Evolutionary conservation across 106 monocot species (phyloP).

Genomic region (Dendrobium nobile): DNA sequence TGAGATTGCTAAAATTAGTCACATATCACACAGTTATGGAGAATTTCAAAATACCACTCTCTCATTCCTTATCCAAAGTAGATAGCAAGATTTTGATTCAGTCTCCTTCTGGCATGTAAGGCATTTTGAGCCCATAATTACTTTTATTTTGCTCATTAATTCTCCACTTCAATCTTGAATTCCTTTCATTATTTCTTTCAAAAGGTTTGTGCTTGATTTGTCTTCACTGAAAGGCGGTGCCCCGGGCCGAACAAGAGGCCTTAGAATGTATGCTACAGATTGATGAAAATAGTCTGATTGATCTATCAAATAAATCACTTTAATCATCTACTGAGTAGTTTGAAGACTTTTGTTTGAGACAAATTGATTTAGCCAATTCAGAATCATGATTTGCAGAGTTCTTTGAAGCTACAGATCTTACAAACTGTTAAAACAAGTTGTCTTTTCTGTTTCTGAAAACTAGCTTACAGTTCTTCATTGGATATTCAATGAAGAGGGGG

Average conservation of each 20-base stretch:
- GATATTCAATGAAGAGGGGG: not conserved
- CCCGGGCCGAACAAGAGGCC: slow-evolving; percentile 62
- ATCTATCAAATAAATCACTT: not conserved
- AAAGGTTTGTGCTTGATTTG: slow-evolving; percentile 46
- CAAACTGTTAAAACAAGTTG: not conserved
- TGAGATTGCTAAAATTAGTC: not conserved
- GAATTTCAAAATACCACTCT: slow-evolving; percentile 12
- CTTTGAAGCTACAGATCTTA: not conserved
- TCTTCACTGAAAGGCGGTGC: slow-evolving; percentile 69
- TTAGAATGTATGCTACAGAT: slow-evolving; percentile 8
- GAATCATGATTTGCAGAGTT: not conserved
- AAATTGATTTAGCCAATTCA: not conserved
- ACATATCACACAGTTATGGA: slow-evolving; percentile 25
- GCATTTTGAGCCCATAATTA: not conserved
- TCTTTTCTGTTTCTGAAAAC: not conserved
- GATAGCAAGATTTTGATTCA: slow-evolving; percentile 41
- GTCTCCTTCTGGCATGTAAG: slow-evolving; percentile 36
- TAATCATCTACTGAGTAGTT: not conserved
- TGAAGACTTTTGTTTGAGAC: not conserved
- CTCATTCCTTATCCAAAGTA: slow-evolving; percentile 19
- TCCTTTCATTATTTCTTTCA: not conserved
- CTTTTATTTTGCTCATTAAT: no score
- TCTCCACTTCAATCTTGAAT: not conserved
- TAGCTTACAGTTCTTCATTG: not conserved
- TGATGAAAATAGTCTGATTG: not conserved